Conservation (phyloP, 2,329 filamentous ascomycete species). For the Epichloe baconii region DNA sequence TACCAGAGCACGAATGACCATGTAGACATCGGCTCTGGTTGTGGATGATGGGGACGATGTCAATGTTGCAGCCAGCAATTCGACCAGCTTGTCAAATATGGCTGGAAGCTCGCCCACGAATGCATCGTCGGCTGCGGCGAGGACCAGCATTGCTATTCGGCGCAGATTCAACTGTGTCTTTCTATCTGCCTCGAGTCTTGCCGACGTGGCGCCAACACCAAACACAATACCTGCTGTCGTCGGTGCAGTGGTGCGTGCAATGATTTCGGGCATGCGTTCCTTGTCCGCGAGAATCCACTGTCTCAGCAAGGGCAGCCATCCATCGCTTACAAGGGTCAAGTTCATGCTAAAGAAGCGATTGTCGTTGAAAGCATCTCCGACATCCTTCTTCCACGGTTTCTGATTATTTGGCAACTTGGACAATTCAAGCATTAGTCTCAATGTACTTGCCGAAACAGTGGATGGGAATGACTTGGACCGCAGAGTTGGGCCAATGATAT, state of each 20-base stretch:
- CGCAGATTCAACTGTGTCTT: slow-evolving; percentile 84
- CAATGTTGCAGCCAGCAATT: slow-evolving; percentile 70
- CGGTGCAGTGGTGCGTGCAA: slow-evolving; percentile 67
- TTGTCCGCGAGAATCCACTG: slow-evolving; percentile 83
- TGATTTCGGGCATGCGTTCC: slow-evolving; percentile 69
- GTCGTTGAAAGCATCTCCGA: slow-evolving; percentile 87
- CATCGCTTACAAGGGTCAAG: slow-evolving; percentile 49
- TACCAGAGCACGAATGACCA: slow-evolving; percentile 71
- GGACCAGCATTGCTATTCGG: slow-evolving; percentile 64
- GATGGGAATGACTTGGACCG: slow-evolving; percentile 79
- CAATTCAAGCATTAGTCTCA: slow-evolving; percentile 65
- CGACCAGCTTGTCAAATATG: slow-evolving; percentile 73
- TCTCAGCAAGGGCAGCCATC: slow-evolving; percentile 72
- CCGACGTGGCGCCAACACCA: slow-evolving; percentile 90
- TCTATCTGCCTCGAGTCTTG: slow-evolving; percentile 85
- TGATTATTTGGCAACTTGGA: slow-evolving; percentile 66
- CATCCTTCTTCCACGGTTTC: slow-evolving; percentile 86
- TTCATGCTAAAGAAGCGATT: slow-evolving; percentile 67
- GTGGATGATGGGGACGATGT: slow-evolving; percentile 85
- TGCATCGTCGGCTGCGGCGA: slow-evolving; percentile 64
- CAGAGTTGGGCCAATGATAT: slow-evolving; percentile 68
- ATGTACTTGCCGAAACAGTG: slow-evolving; percentile 58
- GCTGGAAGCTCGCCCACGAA: slow-evolving; percentile 63
- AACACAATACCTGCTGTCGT: slow-evolving; percentile 95
- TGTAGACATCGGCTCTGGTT: slow-evolving; percentile 79